phyloP scores from a whole-genome alignment of 1,139 yeast species.

The Wickerhamiella pararugosa region DNA sequence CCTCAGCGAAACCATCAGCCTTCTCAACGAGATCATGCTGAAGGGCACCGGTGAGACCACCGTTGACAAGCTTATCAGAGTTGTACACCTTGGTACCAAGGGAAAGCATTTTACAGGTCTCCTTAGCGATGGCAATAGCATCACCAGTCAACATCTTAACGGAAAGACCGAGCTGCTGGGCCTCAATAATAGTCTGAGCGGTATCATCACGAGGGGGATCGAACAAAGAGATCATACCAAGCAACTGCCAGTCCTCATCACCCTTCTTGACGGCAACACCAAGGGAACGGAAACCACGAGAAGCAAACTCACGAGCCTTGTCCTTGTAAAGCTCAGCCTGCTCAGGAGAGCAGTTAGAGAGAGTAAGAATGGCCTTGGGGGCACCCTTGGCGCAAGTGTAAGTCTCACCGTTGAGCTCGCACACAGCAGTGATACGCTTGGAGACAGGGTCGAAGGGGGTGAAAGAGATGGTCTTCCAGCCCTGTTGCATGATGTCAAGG shows the following conservation, averaged over 20 bases:
- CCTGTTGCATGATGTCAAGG: slow-evolving; percentile 81
- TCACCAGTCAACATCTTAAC: slow-evolving; percentile 98
- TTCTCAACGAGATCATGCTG: slow-evolving; percentile 56
- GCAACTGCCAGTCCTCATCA: slow-evolving; percentile 96
- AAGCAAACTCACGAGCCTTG: slow-evolving; percentile 94
- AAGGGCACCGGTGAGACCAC: slow-evolving; percentile 37
- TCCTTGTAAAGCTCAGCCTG: slow-evolving; percentile 88
- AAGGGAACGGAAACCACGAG: slow-evolving; percentile 96
- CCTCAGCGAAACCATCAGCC: slow-evolving; percentile 73
- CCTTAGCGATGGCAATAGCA: slow-evolving; percentile 98
- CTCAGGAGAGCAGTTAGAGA: slow-evolving; percentile 93
- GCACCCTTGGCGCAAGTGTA: slow-evolving; percentile 97
- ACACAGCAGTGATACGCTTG: slow-evolving; percentile 89
- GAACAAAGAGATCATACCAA: slow-evolving; percentile 98
- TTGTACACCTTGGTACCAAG: slow-evolving; percentile 94
- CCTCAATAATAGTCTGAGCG: slow-evolving; percentile 90
- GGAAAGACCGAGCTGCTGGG: slow-evolving; percentile 83
- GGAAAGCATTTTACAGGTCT: slow-evolving; percentile 95
- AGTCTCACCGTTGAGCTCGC: slow-evolving; percentile 94
- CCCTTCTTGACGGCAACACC: slow-evolving; percentile 99
- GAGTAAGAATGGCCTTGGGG: slow-evolving; percentile 95
- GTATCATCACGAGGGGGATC: slow-evolving; percentile 98
- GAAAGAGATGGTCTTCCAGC: slow-evolving; percentile 85
- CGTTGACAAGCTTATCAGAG: slow-evolving; percentile 92
- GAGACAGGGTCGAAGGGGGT: slow-evolving; percentile 97